These are phyloP conservation scores for Plasmodium yoelii DNA, from an alignment of 169 alveolate species.

Conservation along the genomic window DNA sequence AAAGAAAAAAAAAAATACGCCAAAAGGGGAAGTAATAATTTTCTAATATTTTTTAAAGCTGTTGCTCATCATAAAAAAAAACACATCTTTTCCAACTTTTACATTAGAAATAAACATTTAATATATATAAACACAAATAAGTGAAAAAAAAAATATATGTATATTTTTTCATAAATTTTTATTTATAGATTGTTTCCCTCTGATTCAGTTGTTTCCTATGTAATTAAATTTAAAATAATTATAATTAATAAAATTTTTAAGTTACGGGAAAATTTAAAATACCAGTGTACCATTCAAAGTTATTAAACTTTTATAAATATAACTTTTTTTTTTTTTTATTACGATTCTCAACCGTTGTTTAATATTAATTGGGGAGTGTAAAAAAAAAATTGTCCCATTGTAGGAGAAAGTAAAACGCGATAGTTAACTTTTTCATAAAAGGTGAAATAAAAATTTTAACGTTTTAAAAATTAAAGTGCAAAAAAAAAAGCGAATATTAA, in stretches of 20 bases:
- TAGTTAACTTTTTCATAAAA: constrained; percentile 34
- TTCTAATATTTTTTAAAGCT: constrained; percentile 41
- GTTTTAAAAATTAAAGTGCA: constrained; percentile 20
- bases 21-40: constrained; percentile 9
- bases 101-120: constrained; percentile 43
- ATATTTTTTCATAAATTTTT: constrained; percentile 21
- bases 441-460: constrained; percentile 1
- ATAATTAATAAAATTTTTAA: constrained; percentile 9
- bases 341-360: neutral
- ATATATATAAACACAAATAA: constrained; percentile 15
- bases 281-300: constrained; percentile 53
- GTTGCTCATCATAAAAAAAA: constrained; percentile 51
- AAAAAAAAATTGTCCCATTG: constrained; percentile 34
- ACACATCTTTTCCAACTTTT: constrained; percentile 34
- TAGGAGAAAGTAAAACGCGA: constrained; percentile 22
- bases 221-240: constrained; percentile 13
- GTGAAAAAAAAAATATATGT: constrained; percentile 38
- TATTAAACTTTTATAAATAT: constrained; percentile 15
- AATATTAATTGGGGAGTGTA: neutral
- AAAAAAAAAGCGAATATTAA: constrained; percentile 35
- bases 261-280: constrained; percentile 20
- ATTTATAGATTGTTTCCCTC: constrained; percentile 15
- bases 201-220: constrained; percentile 20
- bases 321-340: constrained; percentile 15
- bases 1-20: constrained; percentile 24